phyloP scores from a whole-genome alignment of 2,329 filamentous ascomycete species.

The Nemania sp. region DNA sequence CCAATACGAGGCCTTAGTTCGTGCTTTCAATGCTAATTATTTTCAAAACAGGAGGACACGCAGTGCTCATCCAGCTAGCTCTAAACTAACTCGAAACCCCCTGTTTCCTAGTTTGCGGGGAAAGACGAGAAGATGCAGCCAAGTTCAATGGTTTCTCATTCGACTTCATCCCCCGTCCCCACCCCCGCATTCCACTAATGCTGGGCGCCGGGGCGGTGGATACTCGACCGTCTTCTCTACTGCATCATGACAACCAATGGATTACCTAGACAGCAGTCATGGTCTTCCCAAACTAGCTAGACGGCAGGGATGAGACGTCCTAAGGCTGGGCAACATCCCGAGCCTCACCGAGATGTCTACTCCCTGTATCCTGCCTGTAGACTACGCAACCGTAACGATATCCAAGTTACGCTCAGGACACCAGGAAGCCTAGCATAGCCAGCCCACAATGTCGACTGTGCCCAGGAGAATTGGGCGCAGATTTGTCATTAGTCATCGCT shows the following conservation, averaged over 20 bases:
- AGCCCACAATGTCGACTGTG: not conserved
- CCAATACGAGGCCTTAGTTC: not conserved
- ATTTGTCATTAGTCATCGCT: conserved; percentile 3
- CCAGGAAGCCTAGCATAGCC: not conserved
- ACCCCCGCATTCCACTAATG: conserved; percentile 47
- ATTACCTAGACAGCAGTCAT: conserved; percentile 19
- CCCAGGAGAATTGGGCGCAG: not conserved
- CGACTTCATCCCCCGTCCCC: conserved; percentile 41
- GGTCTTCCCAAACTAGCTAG: conserved; percentile 12
- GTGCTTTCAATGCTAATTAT: not conserved
- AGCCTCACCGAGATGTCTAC: conserved; percentile 46
- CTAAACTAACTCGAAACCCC: conserved; percentile 1
- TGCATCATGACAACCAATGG: conserved; percentile 40
- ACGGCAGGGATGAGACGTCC: conserved; percentile 37
- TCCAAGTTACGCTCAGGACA: not conserved
- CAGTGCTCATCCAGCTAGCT: conserved; percentile 1
- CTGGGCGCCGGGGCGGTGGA: conserved; percentile 10
- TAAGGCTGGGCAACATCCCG: conserved; percentile 47
- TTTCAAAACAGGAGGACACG: not conserved
- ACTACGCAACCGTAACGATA: conserved; percentile 25
- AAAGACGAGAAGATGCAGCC: conserved; percentile 36
- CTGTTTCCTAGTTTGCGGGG: conserved; percentile 41
- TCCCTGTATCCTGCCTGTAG: not conserved
- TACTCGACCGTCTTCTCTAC: conserved; percentile 2
- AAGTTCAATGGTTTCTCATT: conserved; percentile 37